Conservation (phyloP, 2,329 filamentous ascomycete species). For the Colletotrichum lini region DNA sequence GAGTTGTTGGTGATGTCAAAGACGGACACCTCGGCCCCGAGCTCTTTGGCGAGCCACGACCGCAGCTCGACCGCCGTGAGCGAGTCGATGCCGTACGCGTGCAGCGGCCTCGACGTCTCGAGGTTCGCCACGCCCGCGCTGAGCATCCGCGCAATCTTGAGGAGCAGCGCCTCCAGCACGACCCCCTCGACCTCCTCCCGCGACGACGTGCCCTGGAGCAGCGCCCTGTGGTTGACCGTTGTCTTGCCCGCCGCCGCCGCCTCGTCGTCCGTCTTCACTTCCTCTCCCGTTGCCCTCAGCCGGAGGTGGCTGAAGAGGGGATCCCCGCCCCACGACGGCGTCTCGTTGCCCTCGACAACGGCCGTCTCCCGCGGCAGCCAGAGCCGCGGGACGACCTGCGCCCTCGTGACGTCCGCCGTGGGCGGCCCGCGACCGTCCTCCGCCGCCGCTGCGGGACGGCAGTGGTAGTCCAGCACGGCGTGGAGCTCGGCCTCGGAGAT, state of each 20-base stretch:
- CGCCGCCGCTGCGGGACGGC: constrained; percentile 17
- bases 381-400: constrained; percentile 47
- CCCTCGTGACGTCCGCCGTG: constrained; percentile 6
- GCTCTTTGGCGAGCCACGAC: constrained; percentile 62
- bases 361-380: constrained; percentile 46
- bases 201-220: constrained; percentile 45
- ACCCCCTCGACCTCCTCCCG: constrained; percentile 44
- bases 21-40: constrained; percentile 60
- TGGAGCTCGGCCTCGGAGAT: constrained; percentile 46
- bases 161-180: constrained; percentile 45
- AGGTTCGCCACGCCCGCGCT: constrained; percentile 43
- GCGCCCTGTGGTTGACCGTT: constrained; percentile 37
- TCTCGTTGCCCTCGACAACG: constrained; percentile 42
- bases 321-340: constrained; percentile 45
- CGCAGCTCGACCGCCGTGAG: constrained; percentile 54
- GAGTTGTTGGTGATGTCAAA: constrained; percentile 59
- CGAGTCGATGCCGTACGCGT: constrained; percentile 48
- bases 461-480: constrained; percentile 48
- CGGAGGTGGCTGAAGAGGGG: constrained; percentile 45
- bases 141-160: constrained; percentile 46
- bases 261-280: not conserved
- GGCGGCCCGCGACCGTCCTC: not conserved
- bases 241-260: constrained; percentile 18
- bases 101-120: constrained; percentile 43
- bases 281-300: not conserved